phyloP scores from a whole-genome alignment of 129 eudicot species.

The Tagetes patula region DNA sequence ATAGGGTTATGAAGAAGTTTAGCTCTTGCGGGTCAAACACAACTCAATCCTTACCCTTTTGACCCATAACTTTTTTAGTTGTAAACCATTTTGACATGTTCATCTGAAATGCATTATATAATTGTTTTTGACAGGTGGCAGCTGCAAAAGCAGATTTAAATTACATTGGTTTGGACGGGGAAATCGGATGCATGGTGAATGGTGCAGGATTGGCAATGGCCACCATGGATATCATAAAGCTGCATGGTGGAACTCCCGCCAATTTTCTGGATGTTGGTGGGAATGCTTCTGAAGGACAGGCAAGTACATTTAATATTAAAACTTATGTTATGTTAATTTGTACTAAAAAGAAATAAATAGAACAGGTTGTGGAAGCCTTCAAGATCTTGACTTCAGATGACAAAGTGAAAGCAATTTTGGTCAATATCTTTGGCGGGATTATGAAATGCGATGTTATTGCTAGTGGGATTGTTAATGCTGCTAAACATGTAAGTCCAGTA shows the following conservation, averaged over 20 bases:
- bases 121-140: slow-evolving; percentile 58
- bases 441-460: slow-evolving; percentile 99
- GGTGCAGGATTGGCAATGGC: slow-evolving; percentile 99
- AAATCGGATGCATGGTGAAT: slow-evolving; percentile 97
- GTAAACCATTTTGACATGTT: background rate
- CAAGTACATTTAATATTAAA: slow-evolving; percentile 9
- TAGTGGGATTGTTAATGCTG: slow-evolving; percentile 97
- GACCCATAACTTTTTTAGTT: background rate
- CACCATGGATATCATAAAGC: slow-evolving; percentile 96
- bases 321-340: background rate
- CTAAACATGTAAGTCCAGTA: slow-evolving; percentile 62
- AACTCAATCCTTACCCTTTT: background rate
- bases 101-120: slow-evolving; percentile 5
- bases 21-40: background rate
- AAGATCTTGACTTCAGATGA: slow-evolving; percentile 96
- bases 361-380: slow-evolving; percentile 96
- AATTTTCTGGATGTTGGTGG: slow-evolving; percentile 98
- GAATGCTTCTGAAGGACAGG: slow-evolving; percentile 93
- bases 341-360: background rate
- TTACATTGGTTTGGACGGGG: slow-evolving; percentile 97
- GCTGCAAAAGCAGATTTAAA: slow-evolving; percentile 94
- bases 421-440: slow-evolving; percentile 95
- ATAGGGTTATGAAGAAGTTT: background rate
- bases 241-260: slow-evolving; percentile 99
- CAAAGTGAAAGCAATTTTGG: slow-evolving; percentile 92